A percentile compares a stretch with the other conserved stretches of the same genome.
These are phyloP conservation scores for Trametes cingulata DNA, from an alignment of 768 basidiomycete genomes.

Conservation along the genomic window DNA sequence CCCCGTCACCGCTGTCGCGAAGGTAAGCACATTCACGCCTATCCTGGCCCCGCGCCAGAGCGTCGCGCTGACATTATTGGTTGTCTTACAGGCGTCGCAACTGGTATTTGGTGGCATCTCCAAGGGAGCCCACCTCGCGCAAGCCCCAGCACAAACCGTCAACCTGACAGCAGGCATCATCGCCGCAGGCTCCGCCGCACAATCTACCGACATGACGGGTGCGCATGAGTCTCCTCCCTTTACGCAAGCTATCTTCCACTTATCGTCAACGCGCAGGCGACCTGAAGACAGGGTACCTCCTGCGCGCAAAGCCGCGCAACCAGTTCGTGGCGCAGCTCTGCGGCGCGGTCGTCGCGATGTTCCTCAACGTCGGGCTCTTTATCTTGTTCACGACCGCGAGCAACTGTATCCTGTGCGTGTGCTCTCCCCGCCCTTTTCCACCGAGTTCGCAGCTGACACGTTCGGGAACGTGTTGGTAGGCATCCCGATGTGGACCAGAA, in stretches of 20 bases:
- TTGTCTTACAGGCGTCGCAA: slow-evolving; percentile 50
- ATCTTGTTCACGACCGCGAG: slow-evolving; percentile 63
- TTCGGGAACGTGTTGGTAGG: not conserved
- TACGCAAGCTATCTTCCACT: not conserved
- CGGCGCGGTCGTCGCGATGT: slow-evolving; percentile 60
- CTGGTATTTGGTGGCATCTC: slow-evolving; percentile 64
- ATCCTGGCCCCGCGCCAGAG: no score
- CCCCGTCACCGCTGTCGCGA: slow-evolving; percentile 60
- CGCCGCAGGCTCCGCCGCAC: slow-evolving; percentile 55
- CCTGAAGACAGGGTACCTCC: slow-evolving; percentile 62
- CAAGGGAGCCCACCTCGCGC: slow-evolving; percentile 43
- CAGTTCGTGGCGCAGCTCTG: slow-evolving; percentile 62
- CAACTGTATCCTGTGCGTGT: slow-evolving; percentile 49
- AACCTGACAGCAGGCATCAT: slow-evolving; percentile 56
- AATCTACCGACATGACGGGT: slow-evolving; percentile 64
- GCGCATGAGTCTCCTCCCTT: not conserved
- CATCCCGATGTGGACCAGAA: not conserved
- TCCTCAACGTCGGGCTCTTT: slow-evolving; percentile 59
- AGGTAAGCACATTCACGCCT: slow-evolving; percentile 25
- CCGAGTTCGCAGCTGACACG: not conserved
- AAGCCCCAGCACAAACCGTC: slow-evolving; percentile 41
- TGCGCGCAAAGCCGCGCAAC: slow-evolving; percentile 61
- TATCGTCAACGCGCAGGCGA: not conserved
- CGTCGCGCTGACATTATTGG: no score
- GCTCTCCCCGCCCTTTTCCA: no score